These are phyloP conservation scores for Russula ochroleuca DNA, from an alignment of 768 basidiomycete genomes.

Conservation along the genomic window DNA sequence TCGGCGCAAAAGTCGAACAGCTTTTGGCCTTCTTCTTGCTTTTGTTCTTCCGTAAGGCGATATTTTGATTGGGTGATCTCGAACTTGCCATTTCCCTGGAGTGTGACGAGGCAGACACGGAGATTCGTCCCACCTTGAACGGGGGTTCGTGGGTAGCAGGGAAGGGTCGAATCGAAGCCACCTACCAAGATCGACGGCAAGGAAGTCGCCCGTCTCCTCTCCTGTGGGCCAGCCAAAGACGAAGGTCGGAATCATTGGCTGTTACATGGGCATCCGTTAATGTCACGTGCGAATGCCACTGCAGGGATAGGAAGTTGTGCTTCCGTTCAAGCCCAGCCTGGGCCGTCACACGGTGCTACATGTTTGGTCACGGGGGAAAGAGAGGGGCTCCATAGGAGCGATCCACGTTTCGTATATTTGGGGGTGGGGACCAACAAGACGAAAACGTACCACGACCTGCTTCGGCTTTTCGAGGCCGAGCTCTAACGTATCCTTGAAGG, in stretches of 20 bases:
- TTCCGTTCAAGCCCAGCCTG: constrained; percentile 3
- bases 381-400: not conserved
- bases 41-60: constrained; percentile 94
- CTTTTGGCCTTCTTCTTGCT: constrained; percentile 93
- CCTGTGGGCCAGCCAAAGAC: constrained; percentile 96
- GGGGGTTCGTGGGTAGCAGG: not conserved
- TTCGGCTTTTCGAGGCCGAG: constrained; percentile 74
- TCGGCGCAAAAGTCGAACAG: constrained; percentile 98
- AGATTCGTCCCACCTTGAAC: constrained; percentile 87
- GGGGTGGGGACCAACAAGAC: constrained; percentile 3
- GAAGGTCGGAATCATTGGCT: constrained; percentile 97
- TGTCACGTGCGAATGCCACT: constrained; percentile 8
- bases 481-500: constrained; percentile 90
- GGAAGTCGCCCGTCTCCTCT: constrained; percentile 80
- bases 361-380: not conserved
- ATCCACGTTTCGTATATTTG: constrained; percentile 5
- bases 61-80: constrained; percentile 98
- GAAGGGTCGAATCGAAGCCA: constrained; percentile 13
- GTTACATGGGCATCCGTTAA: constrained; percentile 3
- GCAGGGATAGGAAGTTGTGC: not conserved
- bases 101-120: constrained; percentile 93
- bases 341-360: constrained; percentile 6
- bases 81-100: constrained; percentile 92
- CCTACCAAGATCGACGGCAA: constrained; percentile 82
- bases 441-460: constrained; percentile 77